Base-by-base conservation (phyloP, 2,329 filamentous ascomycete genomes). In the Phyllosticta paracitricarpa region DNA sequence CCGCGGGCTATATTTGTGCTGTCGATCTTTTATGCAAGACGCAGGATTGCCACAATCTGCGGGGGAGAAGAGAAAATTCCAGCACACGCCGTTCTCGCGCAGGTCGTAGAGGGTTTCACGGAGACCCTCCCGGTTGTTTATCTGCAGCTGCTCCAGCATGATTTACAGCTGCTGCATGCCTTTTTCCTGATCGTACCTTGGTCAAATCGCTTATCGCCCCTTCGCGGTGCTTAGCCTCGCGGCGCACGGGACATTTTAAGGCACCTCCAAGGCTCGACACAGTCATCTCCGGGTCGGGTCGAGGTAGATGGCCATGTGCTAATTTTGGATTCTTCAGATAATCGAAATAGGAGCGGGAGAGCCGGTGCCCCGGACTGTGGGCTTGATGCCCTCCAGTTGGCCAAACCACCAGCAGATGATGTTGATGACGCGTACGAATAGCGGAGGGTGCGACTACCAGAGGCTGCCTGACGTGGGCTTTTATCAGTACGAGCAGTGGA, bases 21-120 rank as follows among this genome's bases (percentile, higher is more conserved):
- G 59, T 61, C 59, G 59, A 61, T 61, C 59, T 40, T 10, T 57
- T 57, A 53, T 61, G 59, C 59, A 61, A 61, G 59, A 40, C 9
- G 33, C 33, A 40, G 12, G 33, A 40, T 40, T 40, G 33, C 33
- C 33, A 40, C 33, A 40, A 40, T 40, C 14, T 17, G 33, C 33
- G 33, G 33, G 33, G 33, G 33, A 40, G 14, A 40, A 17, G 14
- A 14, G 33, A 40, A 40, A 40, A 40, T 40, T 40, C 17, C 33
- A 40, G 7, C 33, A 40, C 10, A 40, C 33, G 10, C 33, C 33
- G 14, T 40, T 40, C 33, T 40, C 33, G 33, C 33, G 33, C 33
- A 40, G 33, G 33, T 40, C 33, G 28, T 4, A 40, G 17, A 12
- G 33, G 33, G 10, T 9, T 40, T 40, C 2, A 17, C 33, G 33